phyloP scores from a whole-genome alignment of 176 grass and related monocot genomes.

The Aegilops sharonensis region DNA sequence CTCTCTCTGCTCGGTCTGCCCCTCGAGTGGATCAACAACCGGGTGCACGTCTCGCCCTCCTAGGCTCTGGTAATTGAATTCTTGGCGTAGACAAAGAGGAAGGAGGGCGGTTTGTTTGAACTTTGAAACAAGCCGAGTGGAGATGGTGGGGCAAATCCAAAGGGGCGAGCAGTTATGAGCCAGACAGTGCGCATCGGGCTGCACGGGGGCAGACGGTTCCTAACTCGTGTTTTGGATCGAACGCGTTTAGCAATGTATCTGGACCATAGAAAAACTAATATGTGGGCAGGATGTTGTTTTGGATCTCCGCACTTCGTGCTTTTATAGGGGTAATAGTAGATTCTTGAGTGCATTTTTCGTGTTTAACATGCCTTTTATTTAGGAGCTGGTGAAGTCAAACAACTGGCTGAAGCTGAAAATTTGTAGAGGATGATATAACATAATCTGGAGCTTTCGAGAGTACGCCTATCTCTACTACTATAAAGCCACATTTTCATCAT shows the following conservation, averaged over 20 bases:
- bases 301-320: too few species aligned
- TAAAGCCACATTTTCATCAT: too few species aligned
- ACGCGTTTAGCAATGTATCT: too few species aligned
- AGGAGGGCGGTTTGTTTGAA: background rate
- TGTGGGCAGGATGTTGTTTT: too few species aligned
- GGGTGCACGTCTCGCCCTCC: background rate
- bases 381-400: slow-evolving; percentile 74
- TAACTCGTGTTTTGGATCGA: too few species aligned
- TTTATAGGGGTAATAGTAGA: too few species aligned
- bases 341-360: background rate
- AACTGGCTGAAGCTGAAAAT: slow-evolving; percentile 69
- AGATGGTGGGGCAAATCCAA: background rate
- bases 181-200: too few species aligned
- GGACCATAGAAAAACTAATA: too few species aligned
- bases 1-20: background rate
- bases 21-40: background rate
- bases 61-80: background rate
- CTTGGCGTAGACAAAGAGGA: background rate
- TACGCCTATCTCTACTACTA: background rate
- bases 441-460: slow-evolving; percentile 73
- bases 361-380: slow-evolving; percentile 3
- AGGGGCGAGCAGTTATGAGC: background rate
- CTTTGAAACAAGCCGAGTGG: background rate
- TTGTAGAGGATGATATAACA: slow-evolving; percentile 86
- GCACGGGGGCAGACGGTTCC: too few species aligned